Base-by-base conservation (phyloP, 1,284 basidiomycete genomes). In the Xerocomus minutiporus region DNA sequence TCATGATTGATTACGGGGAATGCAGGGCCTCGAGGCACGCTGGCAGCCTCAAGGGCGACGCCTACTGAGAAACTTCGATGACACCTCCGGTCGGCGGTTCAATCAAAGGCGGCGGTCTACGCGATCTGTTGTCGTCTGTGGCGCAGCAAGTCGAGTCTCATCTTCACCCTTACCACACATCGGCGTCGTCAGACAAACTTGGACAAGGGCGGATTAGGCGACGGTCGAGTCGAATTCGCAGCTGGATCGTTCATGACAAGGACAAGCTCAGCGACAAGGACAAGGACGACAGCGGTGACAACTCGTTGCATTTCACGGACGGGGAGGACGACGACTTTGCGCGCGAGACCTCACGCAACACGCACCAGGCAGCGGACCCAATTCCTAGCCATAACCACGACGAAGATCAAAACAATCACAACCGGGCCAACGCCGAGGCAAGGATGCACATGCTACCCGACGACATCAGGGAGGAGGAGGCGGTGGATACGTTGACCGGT, bases 111-210 rank as follows among this genome's bases (percentile, higher is more conserved):
- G 34, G 45, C 32, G 32, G 25, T 29, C 51, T 62, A 31, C 63
- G 59, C 53, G 63, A 54, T 15, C 48, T 63, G 39, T 46, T 61
- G 50, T 61, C 61, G 32, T 51, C 55, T 54, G 58, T 63, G 51
- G 58, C 60, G 48, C 64, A 62, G 12, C 59, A 61, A 45, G 59
- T 61, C 59, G 61, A 65, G n/a, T 61, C 60, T 11, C 62, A 59
- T 46, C 55, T 55, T 31, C 50, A 50, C n/a, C 43, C 28, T 38
- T n/a, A n/a, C 34, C 15, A 35, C 34, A 31, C 42, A 7, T 31
- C 42, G n/a, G 8, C 42, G 2, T 31, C 42, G 9, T 26, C 42
- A 17, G 11, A 28, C 28, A 11, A 25, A 26, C 40, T 26, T 20
- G 40, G 40, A 8, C 40, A 44, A 44, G 42, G 28, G n/a, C 28